These are phyloP conservation scores for Aspergillus brunneoviolaceus DNA, from an alignment of 2,329 filamentous ascomycete genomes.

Conservation along the genomic window DNA sequence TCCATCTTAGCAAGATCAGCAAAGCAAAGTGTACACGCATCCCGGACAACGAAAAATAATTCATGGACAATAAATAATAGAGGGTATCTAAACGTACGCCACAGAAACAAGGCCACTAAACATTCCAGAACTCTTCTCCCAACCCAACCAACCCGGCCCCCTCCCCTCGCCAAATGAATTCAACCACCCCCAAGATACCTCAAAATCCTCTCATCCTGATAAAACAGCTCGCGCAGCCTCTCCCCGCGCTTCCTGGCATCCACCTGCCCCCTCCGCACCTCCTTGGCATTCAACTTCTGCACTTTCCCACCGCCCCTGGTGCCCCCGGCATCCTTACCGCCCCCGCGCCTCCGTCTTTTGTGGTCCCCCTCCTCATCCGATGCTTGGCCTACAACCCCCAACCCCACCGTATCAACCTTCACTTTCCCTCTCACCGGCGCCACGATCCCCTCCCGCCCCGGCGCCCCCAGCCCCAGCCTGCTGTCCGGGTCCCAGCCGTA, in stretches of 20 bases:
- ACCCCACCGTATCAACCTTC: slow-evolving; percentile 73
- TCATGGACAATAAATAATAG: no score
- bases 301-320: slow-evolving; percentile 27
- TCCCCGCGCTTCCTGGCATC: slow-evolving; percentile 64
- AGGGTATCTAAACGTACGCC: no score
- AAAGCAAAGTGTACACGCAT: no score
- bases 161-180: neutral
- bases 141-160: no score
- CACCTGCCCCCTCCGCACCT: slow-evolving; percentile 61
- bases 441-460: slow-evolving; percentile 66
- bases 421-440: slow-evolving; percentile 70
- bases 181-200: slow-evolving; percentile 61
- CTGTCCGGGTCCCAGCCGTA: slow-evolving; percentile 63
- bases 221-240: slow-evolving; percentile 69
- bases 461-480: slow-evolving; percentile 68
- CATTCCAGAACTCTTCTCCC: neutral
- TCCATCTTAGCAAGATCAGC: no score
- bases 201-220: slow-evolving; percentile 71
- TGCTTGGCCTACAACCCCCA: slow-evolving; percentile 53
- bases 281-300: slow-evolving; percentile 66
- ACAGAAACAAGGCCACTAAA: no score
- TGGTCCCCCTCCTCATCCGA: slow-evolving; percentile 29
- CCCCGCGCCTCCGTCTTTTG: slow-evolving; percentile 24
- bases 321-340: slow-evolving; percentile 33
- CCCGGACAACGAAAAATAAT: neutral